Base-by-base conservation (phyloP, 2,329 filamentous ascomycete species). In the Talaromyces marneffei region DNA sequence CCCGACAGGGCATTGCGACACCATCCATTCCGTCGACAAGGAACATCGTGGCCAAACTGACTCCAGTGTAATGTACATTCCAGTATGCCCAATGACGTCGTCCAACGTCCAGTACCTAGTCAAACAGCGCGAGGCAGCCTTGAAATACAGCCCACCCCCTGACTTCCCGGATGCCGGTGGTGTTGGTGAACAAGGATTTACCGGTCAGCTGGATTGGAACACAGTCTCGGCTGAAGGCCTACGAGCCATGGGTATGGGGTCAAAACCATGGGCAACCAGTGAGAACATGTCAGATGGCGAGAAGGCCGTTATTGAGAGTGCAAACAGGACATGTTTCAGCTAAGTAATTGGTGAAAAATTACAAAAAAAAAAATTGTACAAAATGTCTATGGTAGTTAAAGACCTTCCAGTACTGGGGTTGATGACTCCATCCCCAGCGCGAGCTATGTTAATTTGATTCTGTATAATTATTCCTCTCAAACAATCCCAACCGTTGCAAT, bases 31-130 rank as follows among this genome's bases (percentile, higher is more conserved):
- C 0, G 92, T 97, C 0, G 92, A 97, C 76, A 87, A 85, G 66
- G 80, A 87, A 1, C 92, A 97, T 71, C 75, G 74, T 1, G 93
- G 92, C 1, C 80, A 76, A 1, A 74, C 78, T 0, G 92, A 97
- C 73, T 91, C 89, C 0, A 92, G 87, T 67, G 92, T 96, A 0
- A 70, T 97, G 63, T 97, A 97, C 69, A 96, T 97, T 60, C 92
- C 92, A 0, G 87, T 90, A 0, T 94, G 90, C 59, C 92, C 92
- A 0, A 81, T 91, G 31, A 96, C 91, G 0, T 84, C 87, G 58
- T 77, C 80, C 40, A 96, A 94, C 68, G 86, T 88, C 0, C 75
- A 83, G 23, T 94, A 92, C 70, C 78, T 93, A 1, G 80, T 76
- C 1, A 81, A 84, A 16, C 91, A 96, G 76, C 83, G 88, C 20